A percentile compares a stretch with the other conserved stretches of the same genome.
Evolutionary conservation across 2,329 filamentous ascomycete species (phyloP).

Genomic region (Atkinsonella texensis): DNA sequence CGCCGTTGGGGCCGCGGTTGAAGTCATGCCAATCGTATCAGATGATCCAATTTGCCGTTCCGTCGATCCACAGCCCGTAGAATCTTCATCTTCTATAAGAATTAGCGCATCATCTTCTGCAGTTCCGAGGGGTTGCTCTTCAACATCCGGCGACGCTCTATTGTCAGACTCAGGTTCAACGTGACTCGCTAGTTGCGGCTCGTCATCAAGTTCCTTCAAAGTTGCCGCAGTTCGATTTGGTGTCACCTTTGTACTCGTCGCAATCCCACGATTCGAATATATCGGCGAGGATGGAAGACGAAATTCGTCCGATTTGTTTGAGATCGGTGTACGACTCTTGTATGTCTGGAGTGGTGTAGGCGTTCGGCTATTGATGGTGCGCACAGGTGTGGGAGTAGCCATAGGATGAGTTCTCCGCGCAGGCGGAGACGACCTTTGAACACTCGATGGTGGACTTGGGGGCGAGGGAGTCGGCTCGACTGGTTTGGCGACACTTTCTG

Average conservation of each 20-base stretch:
- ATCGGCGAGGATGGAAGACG: slow-evolving; percentile 6
- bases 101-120: not conserved
- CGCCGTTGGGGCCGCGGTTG: not conserved
- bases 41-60: not conserved
- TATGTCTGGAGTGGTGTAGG: not conserved
- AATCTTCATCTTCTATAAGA: not conserved
- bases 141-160: not conserved
- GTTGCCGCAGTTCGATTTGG: not conserved
- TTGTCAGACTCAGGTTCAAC: not conserved
- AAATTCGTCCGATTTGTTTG: slow-evolving; percentile 1
- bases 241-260: not conserved
- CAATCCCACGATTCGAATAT: not conserved
- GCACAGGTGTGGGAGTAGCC: not conserved
- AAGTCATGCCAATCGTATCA: not conserved
- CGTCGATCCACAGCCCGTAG: not conserved
- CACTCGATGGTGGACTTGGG: slow-evolving; percentile 2
- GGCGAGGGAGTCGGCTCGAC: slow-evolving; percentile 3
- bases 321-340: not conserved
- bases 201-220: not conserved
- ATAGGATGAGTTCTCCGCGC: not conserved
- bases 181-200: not conserved
- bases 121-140: not conserved
- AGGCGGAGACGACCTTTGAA: not conserved
- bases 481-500: not conserved
- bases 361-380: not conserved